Evolutionary conservation across 2,329 filamentous ascomycete species (phyloP).

Genomic region (Phoma herbarum): DNA sequence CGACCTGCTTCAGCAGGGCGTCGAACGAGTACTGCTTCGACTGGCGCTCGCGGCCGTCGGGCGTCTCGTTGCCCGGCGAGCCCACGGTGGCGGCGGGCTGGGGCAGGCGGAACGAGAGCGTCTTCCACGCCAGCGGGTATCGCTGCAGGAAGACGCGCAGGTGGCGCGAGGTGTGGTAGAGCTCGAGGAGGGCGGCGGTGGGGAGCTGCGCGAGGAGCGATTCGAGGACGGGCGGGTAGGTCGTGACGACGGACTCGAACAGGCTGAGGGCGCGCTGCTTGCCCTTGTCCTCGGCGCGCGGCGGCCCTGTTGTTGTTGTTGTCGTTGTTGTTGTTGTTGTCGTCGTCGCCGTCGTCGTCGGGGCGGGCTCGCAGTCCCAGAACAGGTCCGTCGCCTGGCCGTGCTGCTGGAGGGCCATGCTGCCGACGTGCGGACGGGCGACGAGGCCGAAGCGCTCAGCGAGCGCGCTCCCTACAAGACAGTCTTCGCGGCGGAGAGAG

Average conservation of each 20-base stretch:
- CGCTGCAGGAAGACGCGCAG: constrained; percentile 62
- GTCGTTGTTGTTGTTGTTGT: neutral
- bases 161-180: constrained; percentile 66
- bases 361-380: constrained; percentile 24
- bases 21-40: constrained; percentile 67
- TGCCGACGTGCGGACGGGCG: constrained; percentile 38
- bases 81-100: constrained; percentile 50
- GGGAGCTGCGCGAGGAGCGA: constrained; percentile 66
- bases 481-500: constrained; percentile 39
- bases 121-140: constrained; percentile 69
- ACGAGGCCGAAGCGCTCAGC: constrained; percentile 26
- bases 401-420: constrained; percentile 15
- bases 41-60: constrained; percentile 56
- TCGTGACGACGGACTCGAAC: constrained; percentile 65
- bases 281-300: neutral
- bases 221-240: constrained; percentile 66
- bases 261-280: constrained; percentile 39
- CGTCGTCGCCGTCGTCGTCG: neutral
- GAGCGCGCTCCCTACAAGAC: constrained; percentile 37
- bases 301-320: neutral
- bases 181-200: constrained; percentile 64
- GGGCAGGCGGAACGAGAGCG: constrained; percentile 65
- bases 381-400: constrained; percentile 25
- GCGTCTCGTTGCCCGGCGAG: constrained; percentile 52
- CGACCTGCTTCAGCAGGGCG: constrained; percentile 63